Base-by-base conservation (phyloP, 257 asterid genomes). In the Capsicum rhomboideum region DNA sequence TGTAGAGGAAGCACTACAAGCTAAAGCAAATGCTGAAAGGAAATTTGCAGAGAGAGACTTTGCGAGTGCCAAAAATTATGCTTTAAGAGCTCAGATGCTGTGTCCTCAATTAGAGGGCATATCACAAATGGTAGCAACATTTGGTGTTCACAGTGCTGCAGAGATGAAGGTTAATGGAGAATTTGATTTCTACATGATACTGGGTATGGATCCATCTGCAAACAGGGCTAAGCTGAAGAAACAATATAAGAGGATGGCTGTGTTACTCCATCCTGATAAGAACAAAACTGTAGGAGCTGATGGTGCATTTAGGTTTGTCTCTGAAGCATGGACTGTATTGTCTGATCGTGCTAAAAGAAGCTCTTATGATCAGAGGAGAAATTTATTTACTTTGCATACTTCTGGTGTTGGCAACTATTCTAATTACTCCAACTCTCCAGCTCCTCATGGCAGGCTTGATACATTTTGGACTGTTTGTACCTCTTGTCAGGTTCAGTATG, bases 381-480 rank as follows among this genome's bases (percentile, higher is more conserved):
- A 80, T 80, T 78, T 83, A 82, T 87, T 80, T 78, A 84, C 91
- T 42, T 85, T 89, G 80, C 89, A 89, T 82, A 69, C 90, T 83
- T 28, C 94, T 52, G 94, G 86, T 66, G 85, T 88, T 44, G 82
- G 86, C 44, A 83, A 88, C 85, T 90, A 83, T 85, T 92, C 88
- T 56, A 91, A 74, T 78, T 82, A 87, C 87, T 85, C 94, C 58
- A 90, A 87, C 83, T 80, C 90, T 84, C 66, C 93, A 26, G 88
- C 89, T 82, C 81, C 98, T 88, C 95, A 91, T 79, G 85, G 87
- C 80, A 92, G 97, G 74, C 88, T 82, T 4, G 97, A 93, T 85
- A 93, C 99, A 14, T 96, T 96, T 87, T 96, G 99, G 99, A 96
- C 99, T 2, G 94, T 94, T 55, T 96, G 99, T 84, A 96, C 98